Conservation (phyloP, 306 rosid genomes). For the Coriaria nepalensis region DNA sequence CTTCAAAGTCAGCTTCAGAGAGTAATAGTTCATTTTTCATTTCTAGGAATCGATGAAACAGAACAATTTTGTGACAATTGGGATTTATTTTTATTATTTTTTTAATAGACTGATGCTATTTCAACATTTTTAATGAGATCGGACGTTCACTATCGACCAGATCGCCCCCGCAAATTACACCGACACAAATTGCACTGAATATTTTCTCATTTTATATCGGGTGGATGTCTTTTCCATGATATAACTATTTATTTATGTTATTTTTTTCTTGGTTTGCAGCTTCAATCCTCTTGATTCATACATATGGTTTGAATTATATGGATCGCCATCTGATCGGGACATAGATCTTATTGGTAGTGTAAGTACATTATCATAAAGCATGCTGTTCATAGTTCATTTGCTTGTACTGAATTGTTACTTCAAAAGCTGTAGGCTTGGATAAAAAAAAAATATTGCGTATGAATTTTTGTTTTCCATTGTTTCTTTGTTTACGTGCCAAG, state of each 20-base stretch:
- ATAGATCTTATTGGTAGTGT: conserved; percentile 72
- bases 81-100: too few species aligned
- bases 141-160: too few species aligned
- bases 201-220: not conserved
- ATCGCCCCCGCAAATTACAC: too few species aligned
- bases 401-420: too few species aligned
- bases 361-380: conserved; percentile 28
- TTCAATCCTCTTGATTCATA: conserved; percentile 81
- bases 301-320: conserved; percentile 82
- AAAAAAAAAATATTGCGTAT: too few species aligned
- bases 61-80: too few species aligned
- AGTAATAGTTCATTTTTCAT: too few species aligned
- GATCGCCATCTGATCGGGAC: conserved; percentile 71
- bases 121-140: too few species aligned
- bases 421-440: not conserved
- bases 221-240: too few species aligned
- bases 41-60: too few species aligned
- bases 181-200: too few species aligned
- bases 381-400: conserved; percentile 5
- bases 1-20: conserved; percentile 92
- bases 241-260: conserved; percentile 1
- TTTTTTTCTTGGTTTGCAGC: conserved; percentile 31
- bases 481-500: conserved; percentile 3
- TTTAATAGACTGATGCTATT: conserved; percentile 1
- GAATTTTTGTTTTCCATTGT: too few species aligned